Evolutionary conservation across 768 basidiomycete genomes (phyloP), one percentile per base, ranked within the genome.

Genomic region (Suillus discolor): DNA sequence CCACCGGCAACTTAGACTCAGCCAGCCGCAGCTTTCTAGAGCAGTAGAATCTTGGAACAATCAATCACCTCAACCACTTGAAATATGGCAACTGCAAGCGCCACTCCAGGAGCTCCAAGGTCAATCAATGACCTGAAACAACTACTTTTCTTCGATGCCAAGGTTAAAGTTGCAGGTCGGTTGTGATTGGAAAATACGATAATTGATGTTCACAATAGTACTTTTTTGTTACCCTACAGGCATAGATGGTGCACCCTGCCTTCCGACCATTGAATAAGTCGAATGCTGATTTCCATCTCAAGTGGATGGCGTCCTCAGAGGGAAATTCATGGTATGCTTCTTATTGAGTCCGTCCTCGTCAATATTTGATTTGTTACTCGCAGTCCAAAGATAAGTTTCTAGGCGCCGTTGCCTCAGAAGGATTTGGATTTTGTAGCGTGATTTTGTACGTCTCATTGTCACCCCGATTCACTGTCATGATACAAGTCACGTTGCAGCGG

Each of bases 361-460:
- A 23, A 42, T 42, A 11, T 69, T 63, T 65, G 66, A 67, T 63
- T 44, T 68, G 45, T n/a, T 57, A 11, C 44, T 34, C 57, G 62
- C 75, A 97, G 94, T 92, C 91, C 18, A 97, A 92, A 79, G 84
- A 89, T 61, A 99, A 99, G 79, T 97, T 99, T 74, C 73, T 97
- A 41, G 88, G 88, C 59, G 91, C 93, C 0, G 92, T 83, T 9
- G 85, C 89, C 60, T 85, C 89, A 1, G 88, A 89, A 67, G 94
- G 94, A 0, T 97, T 97, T 74, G 94, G 94, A 6, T 97, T 96
- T 79, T 97, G 94, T 79, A 93, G 91, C 71, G 92, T 96, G 57
- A 87, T 96, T 64, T 98, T 96, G 93, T 92, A 66, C 71, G 90
- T 81, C 6, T n/a, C 42, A 49, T 60, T 20, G 34, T 5, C 3